Conservation (phyloP, 805 yeast species). For the Cyberlindnera amylophila region DNA sequence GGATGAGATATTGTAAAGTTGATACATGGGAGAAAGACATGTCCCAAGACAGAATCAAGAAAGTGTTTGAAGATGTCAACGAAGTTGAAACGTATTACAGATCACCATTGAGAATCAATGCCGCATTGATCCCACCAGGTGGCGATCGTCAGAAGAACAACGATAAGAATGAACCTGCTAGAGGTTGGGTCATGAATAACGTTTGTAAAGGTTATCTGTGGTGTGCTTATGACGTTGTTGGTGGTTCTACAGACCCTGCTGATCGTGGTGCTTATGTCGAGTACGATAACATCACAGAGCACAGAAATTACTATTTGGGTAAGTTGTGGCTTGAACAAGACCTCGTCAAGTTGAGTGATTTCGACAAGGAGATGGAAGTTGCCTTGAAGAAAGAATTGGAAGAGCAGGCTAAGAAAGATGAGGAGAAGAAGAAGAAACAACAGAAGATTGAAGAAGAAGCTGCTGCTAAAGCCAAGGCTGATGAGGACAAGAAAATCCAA, state of each 20-base stretch:
- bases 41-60: conserved; percentile 29
- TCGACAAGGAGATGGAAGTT: conserved; percentile 12
- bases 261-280: conserved; percentile 25
- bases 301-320: conserved; percentile 25
- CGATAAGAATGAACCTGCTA: conserved; percentile 40
- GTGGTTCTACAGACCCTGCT: conserved; percentile 29
- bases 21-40: conserved; percentile 32
- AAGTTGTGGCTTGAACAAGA: conserved; percentile 28
- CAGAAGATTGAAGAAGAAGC: neutral
- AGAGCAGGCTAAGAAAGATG: neutral
- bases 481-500: neutral
- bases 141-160: conserved; percentile 27
- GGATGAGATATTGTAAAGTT: conserved; percentile 56
- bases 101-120: conserved; percentile 38
- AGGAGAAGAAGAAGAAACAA: conserved; percentile 1
- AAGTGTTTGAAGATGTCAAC: conserved; percentile 9
- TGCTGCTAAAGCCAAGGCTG: neutral
- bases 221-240: conserved; percentile 59
- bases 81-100: conserved; percentile 28
- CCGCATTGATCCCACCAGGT: conserved; percentile 50
- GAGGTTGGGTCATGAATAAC: conserved; percentile 48
- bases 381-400: conserved; percentile 5
- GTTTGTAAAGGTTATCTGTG: conserved; percentile 53
- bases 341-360: conserved; percentile 19
- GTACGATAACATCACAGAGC: conserved; percentile 24